phyloP scores from a whole-genome alignment of 352 stramenopile genomes.

The Globisporangium echinulatum region DNA sequence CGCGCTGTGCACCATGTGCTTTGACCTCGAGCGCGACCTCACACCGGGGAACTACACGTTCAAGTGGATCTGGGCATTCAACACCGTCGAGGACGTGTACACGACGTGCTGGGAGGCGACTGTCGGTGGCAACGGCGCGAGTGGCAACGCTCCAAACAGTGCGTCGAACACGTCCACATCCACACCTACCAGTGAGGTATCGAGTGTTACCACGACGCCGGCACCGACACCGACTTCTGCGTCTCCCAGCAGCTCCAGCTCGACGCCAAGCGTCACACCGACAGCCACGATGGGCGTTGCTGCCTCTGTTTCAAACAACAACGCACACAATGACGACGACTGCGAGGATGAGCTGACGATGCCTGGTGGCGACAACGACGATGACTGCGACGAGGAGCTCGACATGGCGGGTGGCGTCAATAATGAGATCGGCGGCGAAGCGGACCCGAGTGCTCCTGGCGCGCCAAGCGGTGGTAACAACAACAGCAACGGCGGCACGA shows the following conservation, averaged over 20 bases:
- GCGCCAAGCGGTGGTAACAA: too few relatives aligned
- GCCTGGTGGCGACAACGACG: background rate
- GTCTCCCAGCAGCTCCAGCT: background rate
- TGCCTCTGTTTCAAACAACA: background rate
- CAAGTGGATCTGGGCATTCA: conserved; percentile 31
- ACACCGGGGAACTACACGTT: conserved; percentile 32
- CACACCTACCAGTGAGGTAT: too few relatives aligned
- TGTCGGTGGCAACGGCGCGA: conserved; percentile 1
- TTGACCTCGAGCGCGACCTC: conserved; percentile 28
- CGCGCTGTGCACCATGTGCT: conserved; percentile 36
- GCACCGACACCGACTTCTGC: background rate
- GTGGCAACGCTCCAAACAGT: background rate
- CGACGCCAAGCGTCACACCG: background rate
- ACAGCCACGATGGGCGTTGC: background rate
- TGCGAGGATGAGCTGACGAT: background rate
- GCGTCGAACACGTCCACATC: background rate
- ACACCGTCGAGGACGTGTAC: conserved; percentile 20
- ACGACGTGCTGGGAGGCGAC: conserved; percentile 27
- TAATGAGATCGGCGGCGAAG: background rate
- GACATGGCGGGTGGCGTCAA: background rate
- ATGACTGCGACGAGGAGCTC: conserved; percentile 6
- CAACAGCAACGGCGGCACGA: background rate
- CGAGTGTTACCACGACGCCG: background rate
- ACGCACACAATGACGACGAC: background rate
- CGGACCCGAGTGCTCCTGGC: background rate